Evolutionary conservation across 139 green algal genomes (phyloP).

Genomic region (Monoraphidium neglectum): DNA sequence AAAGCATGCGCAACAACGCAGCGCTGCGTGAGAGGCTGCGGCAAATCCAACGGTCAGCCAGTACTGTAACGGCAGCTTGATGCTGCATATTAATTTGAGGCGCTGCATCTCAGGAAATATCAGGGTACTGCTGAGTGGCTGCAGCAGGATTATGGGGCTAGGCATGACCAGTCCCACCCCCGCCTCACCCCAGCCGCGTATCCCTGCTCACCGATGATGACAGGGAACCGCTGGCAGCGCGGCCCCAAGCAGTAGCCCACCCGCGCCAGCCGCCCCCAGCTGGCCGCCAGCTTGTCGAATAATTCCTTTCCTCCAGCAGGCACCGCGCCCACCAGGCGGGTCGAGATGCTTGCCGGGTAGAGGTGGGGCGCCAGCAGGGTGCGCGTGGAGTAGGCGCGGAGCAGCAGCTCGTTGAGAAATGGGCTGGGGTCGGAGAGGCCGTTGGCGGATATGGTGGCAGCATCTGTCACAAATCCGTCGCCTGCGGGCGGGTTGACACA

Average conservation of each 20-base stretch:
- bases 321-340: not conserved
- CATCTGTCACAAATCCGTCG: conserved; percentile 22
- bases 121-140: not conserved
- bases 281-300: conserved; percentile 3
- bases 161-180: not conserved
- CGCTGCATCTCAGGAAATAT: not conserved
- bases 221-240: conserved; percentile 17
- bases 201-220: conserved; percentile 15
- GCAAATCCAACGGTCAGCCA: not conserved
- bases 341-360: not conserved
- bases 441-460: not conserved
- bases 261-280: conserved; percentile 15
- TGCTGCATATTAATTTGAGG: not conserved
- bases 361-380: conserved; percentile 26
- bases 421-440: conserved; percentile 12
- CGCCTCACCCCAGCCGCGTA: not conserved
- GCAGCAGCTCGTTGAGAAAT: conserved; percentile 20
- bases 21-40: too few relatives aligned
- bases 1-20: too few relatives aligned
- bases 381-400: not conserved
- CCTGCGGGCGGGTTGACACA: too few relatives aligned
- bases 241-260: conserved; percentile 16
- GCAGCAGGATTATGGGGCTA: not conserved
- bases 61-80: not conserved
- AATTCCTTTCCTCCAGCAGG: not conserved